These are phyloP conservation scores for Microthlaspi erraticum DNA, from an alignment of 345 rosid species.

Conservation along the genomic window DNA sequence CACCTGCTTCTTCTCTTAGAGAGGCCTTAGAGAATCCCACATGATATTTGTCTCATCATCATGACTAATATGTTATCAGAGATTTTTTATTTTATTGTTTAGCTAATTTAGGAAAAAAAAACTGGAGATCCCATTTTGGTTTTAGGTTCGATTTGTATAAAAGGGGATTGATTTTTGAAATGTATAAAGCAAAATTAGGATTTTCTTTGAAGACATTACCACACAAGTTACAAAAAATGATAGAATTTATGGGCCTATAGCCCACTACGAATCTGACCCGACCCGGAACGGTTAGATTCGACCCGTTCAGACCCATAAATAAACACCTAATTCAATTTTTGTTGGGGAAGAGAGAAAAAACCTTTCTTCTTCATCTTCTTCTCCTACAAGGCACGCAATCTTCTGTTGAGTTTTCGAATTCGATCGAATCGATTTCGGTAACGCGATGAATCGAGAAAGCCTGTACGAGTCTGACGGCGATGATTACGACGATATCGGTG, in stretches of 20 bases:
- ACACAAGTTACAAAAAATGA: too few relatives aligned
- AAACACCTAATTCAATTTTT: conserved; percentile 11
- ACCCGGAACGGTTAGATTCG: not conserved
- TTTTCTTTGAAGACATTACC: not conserved
- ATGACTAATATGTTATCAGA: not conserved
- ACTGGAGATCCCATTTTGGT: not conserved
- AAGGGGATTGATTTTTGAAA: conserved; percentile 25
- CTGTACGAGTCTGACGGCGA: conserved; percentile 37
- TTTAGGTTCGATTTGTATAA: not conserved
- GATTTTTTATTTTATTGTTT: not conserved
- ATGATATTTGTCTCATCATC: conserved; percentile 9
- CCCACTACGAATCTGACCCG: not conserved
- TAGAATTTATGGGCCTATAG: not conserved
- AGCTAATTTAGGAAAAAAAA: conserved; percentile 2
- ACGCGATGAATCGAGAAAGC: conserved; percentile 40
- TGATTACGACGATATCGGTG: conserved; percentile 52
- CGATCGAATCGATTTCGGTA: not conserved
- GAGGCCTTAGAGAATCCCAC: conserved; percentile 31
- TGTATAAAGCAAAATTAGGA: conserved; percentile 14
- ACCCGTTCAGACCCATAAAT: not conserved
- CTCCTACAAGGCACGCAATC: not conserved
- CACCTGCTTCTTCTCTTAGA: conserved; percentile 62
- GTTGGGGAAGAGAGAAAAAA: not conserved
- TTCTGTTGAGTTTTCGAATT: not conserved
- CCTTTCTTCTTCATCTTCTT: not conserved